Base-by-base conservation (phyloP, 2,329 filamentous ascomycete species). In the Penicillium sp. region DNA sequence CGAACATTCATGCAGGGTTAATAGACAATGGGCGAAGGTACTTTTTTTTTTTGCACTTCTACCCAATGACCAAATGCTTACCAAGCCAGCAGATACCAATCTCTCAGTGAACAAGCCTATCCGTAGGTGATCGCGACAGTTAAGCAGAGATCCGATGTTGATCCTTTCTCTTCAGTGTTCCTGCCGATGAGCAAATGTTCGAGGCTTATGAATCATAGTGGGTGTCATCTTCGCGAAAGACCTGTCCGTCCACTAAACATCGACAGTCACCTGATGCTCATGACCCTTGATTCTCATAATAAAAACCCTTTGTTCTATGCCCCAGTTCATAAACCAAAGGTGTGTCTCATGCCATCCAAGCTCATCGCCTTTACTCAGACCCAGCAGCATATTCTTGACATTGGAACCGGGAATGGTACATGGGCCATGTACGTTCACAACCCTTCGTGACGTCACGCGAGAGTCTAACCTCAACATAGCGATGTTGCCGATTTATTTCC, bases 21-120 rank as follows among this genome's bases (percentile, higher is more conserved):
- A 48, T 60, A 29, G 54, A 57, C 21, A 60, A 60, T 43, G 57
- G 57, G 7, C 48, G 57, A 44, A 53, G 48, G 51, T 60, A 56
- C 47, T 24, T 44, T 16, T 29, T 29, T 8, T 6, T 22, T n/a
- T n/a, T n/a, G 26, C 22, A 16, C 31, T 39, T 42, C 19, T 24
- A 46, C 11, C 19, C 24, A n/a, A n/a, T 22, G 22, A 33, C 7
- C n/a, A 14, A 46, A 46, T 37, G 43, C 52, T 54, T 27, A 49
- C n/a, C 44, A 46, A 29, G 33, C 21, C 16, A 22, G 21, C 49
- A 57, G 51, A 54, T 57, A 57, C 31, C 51, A 50, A 27, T 19
- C 46, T n/a, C 31, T 55, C 9, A 43, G 33, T 11, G 13, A 27
- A 14, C 26, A 11, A 14, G 33, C 49, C 13, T 19, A 22, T 2